Evolutionary conservation across 2,329 filamentous ascomycete species (phyloP), one percentile per base, ranked within the genome.

Genomic region (Rhinocladiella mackenziei): DNA sequence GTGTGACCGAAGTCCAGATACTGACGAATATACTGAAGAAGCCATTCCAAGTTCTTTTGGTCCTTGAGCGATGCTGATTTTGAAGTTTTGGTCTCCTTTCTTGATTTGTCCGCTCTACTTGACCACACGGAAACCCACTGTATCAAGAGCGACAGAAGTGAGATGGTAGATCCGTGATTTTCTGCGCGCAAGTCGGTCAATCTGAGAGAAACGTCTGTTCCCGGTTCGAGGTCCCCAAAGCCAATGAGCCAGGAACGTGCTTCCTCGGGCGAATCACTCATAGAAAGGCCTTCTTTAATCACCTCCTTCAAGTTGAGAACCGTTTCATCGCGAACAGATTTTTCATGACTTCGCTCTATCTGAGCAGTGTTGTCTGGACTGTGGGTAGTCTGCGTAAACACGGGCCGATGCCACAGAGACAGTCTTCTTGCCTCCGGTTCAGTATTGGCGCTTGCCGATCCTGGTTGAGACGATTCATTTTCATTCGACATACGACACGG

Each of bases 401-500:
- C 39, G 2, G 45, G 31, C 19, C 42, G 18, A 31, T 45, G 45
- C 45, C 44, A 45, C 5, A 48, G 28, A 4, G 49, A 51, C 31
- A 44, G 18, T 13, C 44, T 45, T 29, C 41, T 45, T 3, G 37
- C 22, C 5, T 51, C 41, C 39, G 17, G 29, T 11, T 47, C 39
- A 5, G 33, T 11, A 36, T 36, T 41, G 29, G 43, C 18, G 36
- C 31, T 36, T 35, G 46, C 32, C 28, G 46, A 35, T 43, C 46
- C 43, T 47, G 44, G 41, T 34, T 49, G 33, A 28, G 36, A 32
- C 19, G 46, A 33, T 28, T 42, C 50, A 50, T 53, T 53, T 42
- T 41, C 50, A 29, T 39, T 50, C 42, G 50, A 53, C 50, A 53
- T 53, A 53, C 50, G 50, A 53, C 39, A 37, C 22, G 37, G 35